phyloP scores from a whole-genome alignment of 2,329 filamentous ascomycete species.

The Stemphylium lycopersici region DNA sequence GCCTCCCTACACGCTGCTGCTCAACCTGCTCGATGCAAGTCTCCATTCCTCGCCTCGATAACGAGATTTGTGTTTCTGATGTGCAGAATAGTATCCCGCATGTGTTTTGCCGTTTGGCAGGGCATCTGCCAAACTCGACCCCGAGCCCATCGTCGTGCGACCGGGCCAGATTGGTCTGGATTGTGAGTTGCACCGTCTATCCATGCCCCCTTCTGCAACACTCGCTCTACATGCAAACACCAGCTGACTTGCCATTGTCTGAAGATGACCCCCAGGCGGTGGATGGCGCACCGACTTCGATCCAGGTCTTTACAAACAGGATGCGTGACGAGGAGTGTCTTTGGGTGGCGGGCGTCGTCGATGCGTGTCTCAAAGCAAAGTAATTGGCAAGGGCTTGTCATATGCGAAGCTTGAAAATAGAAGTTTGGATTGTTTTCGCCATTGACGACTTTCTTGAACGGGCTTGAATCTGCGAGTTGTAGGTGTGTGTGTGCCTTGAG shows the following conservation, averaged over 20 bases:
- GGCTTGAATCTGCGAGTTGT: no score
- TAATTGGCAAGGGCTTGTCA: neutral
- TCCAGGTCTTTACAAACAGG: constrained; percentile 5
- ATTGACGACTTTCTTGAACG: no score
- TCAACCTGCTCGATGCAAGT: constrained; percentile 11
- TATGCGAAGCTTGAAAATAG: no score
- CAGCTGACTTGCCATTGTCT: neutral
- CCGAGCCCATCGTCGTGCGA: constrained; percentile 1
- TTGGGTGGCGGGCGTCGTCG: neutral
- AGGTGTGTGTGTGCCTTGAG: no score
- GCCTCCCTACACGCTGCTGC: constrained; percentile 10
- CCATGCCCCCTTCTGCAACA: neutral
- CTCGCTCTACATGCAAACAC: neutral
- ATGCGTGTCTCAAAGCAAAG: constrained; percentile 1
- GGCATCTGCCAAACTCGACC: constrained; percentile 4
- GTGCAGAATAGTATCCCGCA: constrained; percentile 5
- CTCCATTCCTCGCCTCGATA: neutral
- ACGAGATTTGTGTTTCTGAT: neutral
- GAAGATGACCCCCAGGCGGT: neutral
- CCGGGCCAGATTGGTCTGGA: constrained; percentile 2
- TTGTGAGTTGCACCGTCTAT: neutral
- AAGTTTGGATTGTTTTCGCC: no score
- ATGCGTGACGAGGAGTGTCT: constrained; percentile 15
- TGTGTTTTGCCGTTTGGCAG: constrained; percentile 6
- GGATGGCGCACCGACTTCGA: constrained; percentile 1